A percentile compares a stretch with the other conserved stretches of the same genome.
These are phyloP conservation scores for Pigoraptor vietnamica DNA, from an alignment of 78 protist genomes.

Conservation along the genomic window DNA sequence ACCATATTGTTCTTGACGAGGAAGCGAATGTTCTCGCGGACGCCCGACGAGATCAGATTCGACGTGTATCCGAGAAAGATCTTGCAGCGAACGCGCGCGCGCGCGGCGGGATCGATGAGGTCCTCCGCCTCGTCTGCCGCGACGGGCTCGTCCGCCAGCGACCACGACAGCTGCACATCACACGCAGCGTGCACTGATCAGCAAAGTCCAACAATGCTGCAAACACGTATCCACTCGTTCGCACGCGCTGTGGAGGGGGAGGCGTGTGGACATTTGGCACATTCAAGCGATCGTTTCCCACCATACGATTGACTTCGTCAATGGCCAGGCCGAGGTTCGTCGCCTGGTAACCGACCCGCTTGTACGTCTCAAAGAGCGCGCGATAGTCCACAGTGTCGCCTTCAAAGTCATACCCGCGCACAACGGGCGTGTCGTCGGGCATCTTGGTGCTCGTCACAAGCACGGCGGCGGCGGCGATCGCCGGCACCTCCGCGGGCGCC, in stretches of 20 bases:
- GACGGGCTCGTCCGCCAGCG: conserved; percentile 52
- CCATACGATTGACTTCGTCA: conserved; percentile 84
- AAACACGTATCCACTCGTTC: neutral
- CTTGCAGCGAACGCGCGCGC: conserved; percentile 24
- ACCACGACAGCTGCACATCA: neutral
- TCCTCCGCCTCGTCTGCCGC: conserved; percentile 42
- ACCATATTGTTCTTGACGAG: conserved; percentile 75
- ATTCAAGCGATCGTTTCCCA: neutral
- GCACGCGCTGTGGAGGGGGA: neutral
- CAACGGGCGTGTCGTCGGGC: neutral
- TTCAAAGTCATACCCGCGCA: neutral
- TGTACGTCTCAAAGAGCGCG: conserved; percentile 57
- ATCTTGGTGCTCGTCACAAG: neutral
- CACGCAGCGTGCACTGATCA: neutral
- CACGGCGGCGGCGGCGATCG: neutral
- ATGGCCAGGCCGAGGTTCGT: conserved; percentile 83
- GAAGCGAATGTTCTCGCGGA: conserved; percentile 87
- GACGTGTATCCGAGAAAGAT: conserved; percentile 96
- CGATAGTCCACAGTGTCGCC: conserved; percentile 38
- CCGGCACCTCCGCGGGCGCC: neutral
- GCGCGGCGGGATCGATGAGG: neutral
- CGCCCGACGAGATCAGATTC: conserved; percentile 93
- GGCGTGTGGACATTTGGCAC: neutral
- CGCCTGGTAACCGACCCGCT: conserved; percentile 90
- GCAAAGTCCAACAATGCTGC: conserved; percentile 19